These are phyloP conservation scores for Mycena alexandri DNA, from an alignment of 768 basidiomycete genomes.

Conservation along the genomic window DNA sequence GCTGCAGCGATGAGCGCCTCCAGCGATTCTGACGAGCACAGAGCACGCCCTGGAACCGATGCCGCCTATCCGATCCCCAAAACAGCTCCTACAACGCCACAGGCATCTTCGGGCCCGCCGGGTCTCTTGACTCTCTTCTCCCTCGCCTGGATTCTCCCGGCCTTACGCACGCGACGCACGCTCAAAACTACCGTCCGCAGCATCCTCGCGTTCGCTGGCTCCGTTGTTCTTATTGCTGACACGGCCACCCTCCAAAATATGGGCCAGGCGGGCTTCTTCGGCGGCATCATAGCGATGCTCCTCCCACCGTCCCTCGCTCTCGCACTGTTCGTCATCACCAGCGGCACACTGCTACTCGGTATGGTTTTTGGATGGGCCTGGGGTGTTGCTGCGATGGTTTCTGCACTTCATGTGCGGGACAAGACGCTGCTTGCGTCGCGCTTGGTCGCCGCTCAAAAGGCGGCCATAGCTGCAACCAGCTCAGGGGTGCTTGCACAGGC, in stretches of 20 bases:
- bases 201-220: constrained; percentile 47
- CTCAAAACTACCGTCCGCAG: constrained; percentile 58
- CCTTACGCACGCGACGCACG: constrained; percentile 50
- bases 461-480: constrained; percentile 10
- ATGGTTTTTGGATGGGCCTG: constrained; percentile 61
- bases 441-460: constrained; percentile 51
- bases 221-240: constrained; percentile 53
- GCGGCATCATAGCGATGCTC: constrained; percentile 54
- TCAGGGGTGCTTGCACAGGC: background rate
- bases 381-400: constrained; percentile 58
- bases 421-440: constrained; percentile 51
- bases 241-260: constrained; percentile 47
- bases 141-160: constrained; percentile 51
- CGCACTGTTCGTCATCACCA: constrained; percentile 52
- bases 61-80: no score
- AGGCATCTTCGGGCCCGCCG: no score
- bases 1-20: no score
- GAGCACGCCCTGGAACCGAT: no score
- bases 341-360: constrained; percentile 51
- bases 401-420: constrained; percentile 52
- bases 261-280: constrained; percentile 57
- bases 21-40: no score
- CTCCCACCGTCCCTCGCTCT: constrained; percentile 55
- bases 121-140: no score
- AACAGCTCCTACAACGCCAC: no score